Evolutionary conservation across 2,329 filamentous ascomycete genomes (phyloP), one percentile per base, ranked within the genome.

Genomic region (Sphaceloma murrayae): DNA sequence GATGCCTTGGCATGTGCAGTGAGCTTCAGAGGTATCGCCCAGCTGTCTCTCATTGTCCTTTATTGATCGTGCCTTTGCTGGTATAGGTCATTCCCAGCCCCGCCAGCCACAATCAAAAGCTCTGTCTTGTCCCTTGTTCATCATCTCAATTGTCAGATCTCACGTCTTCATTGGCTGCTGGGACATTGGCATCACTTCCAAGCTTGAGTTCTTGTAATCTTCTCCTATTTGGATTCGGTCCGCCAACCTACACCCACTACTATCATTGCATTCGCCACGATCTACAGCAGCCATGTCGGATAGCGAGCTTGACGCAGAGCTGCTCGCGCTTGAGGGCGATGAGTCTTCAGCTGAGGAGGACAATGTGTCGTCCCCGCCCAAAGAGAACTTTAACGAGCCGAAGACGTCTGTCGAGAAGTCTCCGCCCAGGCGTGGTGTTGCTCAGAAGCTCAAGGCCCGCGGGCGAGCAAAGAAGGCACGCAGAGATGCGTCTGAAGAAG

Each of bases 241-340:
- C n/a, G n/a, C n/a, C n/a, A n/a, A n/a, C n/a, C n/a, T n/a, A n/a
- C n/a, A n/a, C n/a, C n/a, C n/a, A n/a, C n/a, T n/a, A n/a, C n/a
- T n/a, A n/a, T n/a, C n/a, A n/a, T n/a, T n/a, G n/a, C n/a, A n/a
- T n/a, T n/a, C n/a, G n/a, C n/a, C n/a, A n/a, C n/a, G n/a, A n/a
- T 11, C 21, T 36, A 2, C 39, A 30, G 13, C 26, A 30, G 73
- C 52, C 57, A 94, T 94, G 87, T 82, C 85, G 46, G 85, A 89
- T 59, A 56, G 61, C 52, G 66, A 68, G 47, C 75, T 95, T 53
- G 89, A 96, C 61, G 87, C 89, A 56, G 89, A 95, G 68, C 80
- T 96, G 53, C 81, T 96, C 52, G 88, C 85, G 58, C 79, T 96
- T 52, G 91, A 88, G 45, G 91, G 86, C 56, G 82, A 70, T 55